Evolutionary conservation across 257 asterid species (phyloP).

Genomic region (Parsonsia alboflavescens): DNA sequence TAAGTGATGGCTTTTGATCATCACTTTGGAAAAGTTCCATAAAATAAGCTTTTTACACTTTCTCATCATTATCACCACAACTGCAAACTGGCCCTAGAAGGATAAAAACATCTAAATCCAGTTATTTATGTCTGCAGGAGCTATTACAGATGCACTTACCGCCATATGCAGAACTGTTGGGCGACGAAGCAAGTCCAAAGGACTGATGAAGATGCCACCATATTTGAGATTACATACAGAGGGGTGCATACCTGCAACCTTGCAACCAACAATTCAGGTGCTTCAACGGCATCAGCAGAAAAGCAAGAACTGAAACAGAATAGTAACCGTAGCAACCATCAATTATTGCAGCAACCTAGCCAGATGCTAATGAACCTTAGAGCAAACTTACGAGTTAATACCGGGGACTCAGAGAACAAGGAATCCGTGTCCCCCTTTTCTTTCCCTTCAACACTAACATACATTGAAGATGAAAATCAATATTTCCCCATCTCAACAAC

Average conservation of each 20-base stretch:
- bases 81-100: not conserved
- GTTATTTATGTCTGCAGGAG: conserved; percentile 50
- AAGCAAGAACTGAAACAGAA: conserved; percentile 35
- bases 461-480: conserved; percentile 33
- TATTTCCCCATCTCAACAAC: conserved; percentile 34
- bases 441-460: conserved; percentile 44
- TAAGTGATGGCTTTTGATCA: too few species aligned
- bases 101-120: conserved; percentile 6
- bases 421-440: conserved; percentile 42
- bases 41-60: too few species aligned
- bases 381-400: conserved; percentile 55
- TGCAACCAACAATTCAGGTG: conserved; percentile 22
- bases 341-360: conserved; percentile 31
- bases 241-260: conserved; percentile 63
- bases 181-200: conserved; percentile 96
- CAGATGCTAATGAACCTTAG: conserved; percentile 39
- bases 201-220: conserved; percentile 70
- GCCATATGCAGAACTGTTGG: conserved; percentile 56
- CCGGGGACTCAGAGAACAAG: conserved; percentile 33
- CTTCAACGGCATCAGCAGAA: conserved; percentile 36
- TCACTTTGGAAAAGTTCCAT: not conserved
- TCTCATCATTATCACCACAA: too few species aligned
- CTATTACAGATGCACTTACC: conserved; percentile 86
- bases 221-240: conserved; percentile 74
- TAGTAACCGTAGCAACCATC: conserved; percentile 12